Evolutionary conservation across 176 grass and related monocot species (phyloP).

Genomic region (Bolboschoenus planiculmis): DNA sequence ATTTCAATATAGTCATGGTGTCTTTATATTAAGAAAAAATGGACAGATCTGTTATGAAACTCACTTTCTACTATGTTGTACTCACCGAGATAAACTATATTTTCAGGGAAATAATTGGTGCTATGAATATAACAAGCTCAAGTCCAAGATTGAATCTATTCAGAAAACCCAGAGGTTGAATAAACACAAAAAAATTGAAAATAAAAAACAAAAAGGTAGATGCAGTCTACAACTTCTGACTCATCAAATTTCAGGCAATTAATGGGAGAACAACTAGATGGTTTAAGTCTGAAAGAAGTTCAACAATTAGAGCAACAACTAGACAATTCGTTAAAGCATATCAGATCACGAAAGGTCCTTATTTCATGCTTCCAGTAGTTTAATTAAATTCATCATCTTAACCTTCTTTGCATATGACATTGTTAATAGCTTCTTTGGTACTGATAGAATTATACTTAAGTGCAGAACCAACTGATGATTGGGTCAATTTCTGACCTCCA

Average conservation of each 20-base stretch:
- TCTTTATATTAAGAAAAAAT: background rate
- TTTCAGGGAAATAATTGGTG: constrained; percentile 74
- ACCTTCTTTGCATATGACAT: background rate
- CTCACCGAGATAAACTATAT: constrained; percentile 1
- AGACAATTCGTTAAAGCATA: constrained; percentile 62
- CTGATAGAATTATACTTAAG: background rate
- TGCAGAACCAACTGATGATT: constrained; percentile 56
- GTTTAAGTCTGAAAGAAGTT: constrained; percentile 56
- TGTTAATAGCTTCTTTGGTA: background rate
- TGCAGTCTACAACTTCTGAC: background rate
- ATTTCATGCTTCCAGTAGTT: constrained; percentile 1
- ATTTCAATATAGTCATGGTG: background rate
- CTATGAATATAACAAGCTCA: constrained; percentile 63
- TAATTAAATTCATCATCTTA: constrained; percentile 1
- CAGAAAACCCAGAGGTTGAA: constrained; percentile 69
- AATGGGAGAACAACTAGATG: constrained; percentile 66
- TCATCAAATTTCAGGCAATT: constrained; percentile 42
- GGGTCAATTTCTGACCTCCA: constrained; percentile 60
- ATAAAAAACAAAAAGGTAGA: background rate
- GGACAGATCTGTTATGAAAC: background rate
- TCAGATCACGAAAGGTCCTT: constrained; percentile 69
- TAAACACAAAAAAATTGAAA: background rate
- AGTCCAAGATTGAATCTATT: constrained; percentile 63
- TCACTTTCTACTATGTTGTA: background rate
- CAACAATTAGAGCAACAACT: constrained; percentile 80